Conservation (phyloP, 2,329 filamentous ascomycete genomes). For the Geosmithia morbida region DNA sequence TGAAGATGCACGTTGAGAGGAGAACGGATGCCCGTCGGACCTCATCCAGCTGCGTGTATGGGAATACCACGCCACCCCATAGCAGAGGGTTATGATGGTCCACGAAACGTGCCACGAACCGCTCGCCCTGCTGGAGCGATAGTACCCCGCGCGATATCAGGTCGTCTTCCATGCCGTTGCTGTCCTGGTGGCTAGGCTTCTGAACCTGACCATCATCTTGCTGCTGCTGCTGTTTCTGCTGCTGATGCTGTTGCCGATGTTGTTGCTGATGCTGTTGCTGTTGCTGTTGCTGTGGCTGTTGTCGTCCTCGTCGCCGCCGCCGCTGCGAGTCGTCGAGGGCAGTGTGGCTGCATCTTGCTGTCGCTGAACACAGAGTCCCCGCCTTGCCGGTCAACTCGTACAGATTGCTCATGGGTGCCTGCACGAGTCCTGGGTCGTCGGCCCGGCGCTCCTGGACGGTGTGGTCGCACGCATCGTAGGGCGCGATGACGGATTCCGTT, state of each 20-base stretch:
- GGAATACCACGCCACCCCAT: constrained; percentile 34
- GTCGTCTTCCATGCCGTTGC: constrained; percentile 12
- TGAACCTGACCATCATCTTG: too few relatives aligned
- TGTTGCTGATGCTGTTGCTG: too few relatives aligned
- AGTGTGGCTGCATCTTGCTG: too few relatives aligned
- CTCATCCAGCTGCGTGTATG: constrained; percentile 30
- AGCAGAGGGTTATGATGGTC: constrained; percentile 25
- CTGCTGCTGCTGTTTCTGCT: too few relatives aligned
- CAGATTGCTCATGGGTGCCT: constrained; percentile 6
- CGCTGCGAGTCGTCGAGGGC: too few relatives aligned
- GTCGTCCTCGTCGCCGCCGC: neutral
- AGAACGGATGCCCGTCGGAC: constrained; percentile 40
- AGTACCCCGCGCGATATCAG: constrained; percentile 34
- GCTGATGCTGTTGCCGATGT: too few relatives aligned
- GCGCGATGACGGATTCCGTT: constrained; percentile 1
- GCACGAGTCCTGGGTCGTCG: constrained; percentile 10
- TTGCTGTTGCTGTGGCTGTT: too few relatives aligned
- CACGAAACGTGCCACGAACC: constrained; percentile 21
- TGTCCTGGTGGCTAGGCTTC: constrained; percentile 4
- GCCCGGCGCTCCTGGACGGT: constrained; percentile 6
- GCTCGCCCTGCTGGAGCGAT: constrained; percentile 28
- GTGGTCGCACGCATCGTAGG: constrained; percentile 1
- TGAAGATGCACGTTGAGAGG: constrained; percentile 40
- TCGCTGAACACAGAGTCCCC: neutral
- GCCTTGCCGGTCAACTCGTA: constrained; percentile 6